Evolutionary conservation across 2,329 filamentous ascomycete genomes (phyloP).

Genomic region (Sporothrix dimorphospora): DNA sequence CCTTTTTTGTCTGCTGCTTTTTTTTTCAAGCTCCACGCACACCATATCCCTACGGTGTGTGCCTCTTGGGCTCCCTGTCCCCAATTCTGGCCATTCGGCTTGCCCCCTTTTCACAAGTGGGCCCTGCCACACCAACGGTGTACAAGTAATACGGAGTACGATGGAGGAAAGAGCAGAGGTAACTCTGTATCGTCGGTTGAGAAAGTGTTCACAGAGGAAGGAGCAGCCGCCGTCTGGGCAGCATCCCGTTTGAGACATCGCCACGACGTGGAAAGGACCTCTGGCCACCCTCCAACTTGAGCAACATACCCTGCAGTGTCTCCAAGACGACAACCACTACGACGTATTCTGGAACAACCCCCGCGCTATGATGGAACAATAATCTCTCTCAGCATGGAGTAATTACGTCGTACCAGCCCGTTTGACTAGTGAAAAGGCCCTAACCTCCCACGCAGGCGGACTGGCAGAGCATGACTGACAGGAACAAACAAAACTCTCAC

Average conservation of each 20-base stretch:
- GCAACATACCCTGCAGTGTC: not conserved
- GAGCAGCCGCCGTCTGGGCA: not conserved
- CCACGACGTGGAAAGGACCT: not conserved
- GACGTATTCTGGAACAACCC: slow-evolving; percentile 9
- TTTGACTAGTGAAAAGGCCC: slow-evolving; percentile 4
- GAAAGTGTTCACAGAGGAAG: not conserved
- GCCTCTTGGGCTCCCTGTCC: not conserved
- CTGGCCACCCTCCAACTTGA: not conserved
- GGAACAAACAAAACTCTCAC: slow-evolving; percentile 16
- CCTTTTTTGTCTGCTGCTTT: slow-evolving; percentile 13
- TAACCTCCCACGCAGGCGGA: too few relatives aligned
- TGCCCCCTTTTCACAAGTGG: slow-evolving; percentile 26
- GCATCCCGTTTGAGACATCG: slow-evolving; percentile 3
- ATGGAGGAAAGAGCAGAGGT: not conserved
- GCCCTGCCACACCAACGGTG: slow-evolving; percentile 27
- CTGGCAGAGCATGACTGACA: slow-evolving; percentile 1
- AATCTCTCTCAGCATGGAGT: not conserved
- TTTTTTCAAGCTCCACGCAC: slow-evolving; percentile 9
- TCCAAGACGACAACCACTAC: not conserved
- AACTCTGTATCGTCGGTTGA: not conserved
- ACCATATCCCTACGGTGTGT: slow-evolving; percentile 21
- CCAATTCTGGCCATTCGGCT: slow-evolving; percentile 30
- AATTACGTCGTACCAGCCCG: too few relatives aligned
- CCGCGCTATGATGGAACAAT: slow-evolving; percentile 21
- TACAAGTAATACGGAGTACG: too few relatives aligned